phyloP scores from a whole-genome alignment of 176 grass and related monocot species.

The Triticum monococcum region DNA sequence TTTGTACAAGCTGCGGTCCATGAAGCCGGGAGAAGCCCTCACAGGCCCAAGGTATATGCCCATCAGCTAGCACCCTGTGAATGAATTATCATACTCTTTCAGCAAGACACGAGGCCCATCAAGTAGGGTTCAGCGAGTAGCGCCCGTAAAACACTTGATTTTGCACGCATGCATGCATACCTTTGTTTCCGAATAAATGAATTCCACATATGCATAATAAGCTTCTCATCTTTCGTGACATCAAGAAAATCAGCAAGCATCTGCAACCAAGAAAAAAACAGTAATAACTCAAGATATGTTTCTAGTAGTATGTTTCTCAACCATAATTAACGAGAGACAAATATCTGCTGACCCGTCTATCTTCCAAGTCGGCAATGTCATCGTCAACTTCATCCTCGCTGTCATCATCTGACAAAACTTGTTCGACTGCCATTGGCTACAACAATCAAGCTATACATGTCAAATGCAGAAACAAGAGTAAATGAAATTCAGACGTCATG shows the following conservation, averaged over 20 bases:
- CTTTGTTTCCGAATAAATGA: slow-evolving; percentile 85
- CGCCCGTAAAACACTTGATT: neutral
- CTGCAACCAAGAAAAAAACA: slow-evolving; percentile 30
- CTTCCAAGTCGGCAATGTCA: slow-evolving; percentile 85
- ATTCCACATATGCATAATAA: slow-evolving; percentile 91
- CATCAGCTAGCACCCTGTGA: slow-evolving; percentile 83
- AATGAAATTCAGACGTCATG: neutral
- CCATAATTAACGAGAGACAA: slow-evolving; percentile 2
- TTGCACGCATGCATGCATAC: slow-evolving; percentile 13
- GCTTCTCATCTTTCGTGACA: slow-evolving; percentile 73
- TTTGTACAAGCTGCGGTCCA: slow-evolving; percentile 57
- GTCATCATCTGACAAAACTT: slow-evolving; percentile 70
- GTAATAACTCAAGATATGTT: neutral
- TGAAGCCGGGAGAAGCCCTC: slow-evolving; percentile 74
- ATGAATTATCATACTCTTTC: too few species aligned
- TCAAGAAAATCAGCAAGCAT: slow-evolving; percentile 88
- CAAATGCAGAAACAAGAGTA: neutral
- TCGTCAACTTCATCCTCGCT: slow-evolving; percentile 94
- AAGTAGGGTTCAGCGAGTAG: too few species aligned
- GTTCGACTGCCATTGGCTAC: slow-evolving; percentile 71
- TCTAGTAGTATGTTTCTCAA: neutral
- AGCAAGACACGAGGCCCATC: too few species aligned
- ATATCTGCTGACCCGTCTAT: slow-evolving; percentile 61
- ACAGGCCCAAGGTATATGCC: slow-evolving; percentile 94
- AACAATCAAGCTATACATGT: slow-evolving; percentile 3